Conservation (phyloP, 257 asterid genomes). For the Orobanche coerulescens region DNA sequence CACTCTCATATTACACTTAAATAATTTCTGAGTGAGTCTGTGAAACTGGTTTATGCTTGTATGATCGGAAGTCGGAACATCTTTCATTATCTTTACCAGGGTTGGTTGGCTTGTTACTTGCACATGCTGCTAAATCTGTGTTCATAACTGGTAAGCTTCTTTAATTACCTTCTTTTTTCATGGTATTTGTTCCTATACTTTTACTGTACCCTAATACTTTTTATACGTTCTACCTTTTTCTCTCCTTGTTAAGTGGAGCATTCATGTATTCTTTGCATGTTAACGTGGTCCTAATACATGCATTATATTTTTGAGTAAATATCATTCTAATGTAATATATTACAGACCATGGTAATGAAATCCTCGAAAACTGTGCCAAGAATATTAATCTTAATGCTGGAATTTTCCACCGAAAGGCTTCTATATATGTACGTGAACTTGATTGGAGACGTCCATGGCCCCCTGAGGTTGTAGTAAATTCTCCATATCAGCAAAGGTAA, state of each 20-base stretch:
- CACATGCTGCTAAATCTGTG: slow-evolving; percentile 72
- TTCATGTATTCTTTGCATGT: background rate
- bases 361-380: slow-evolving; percentile 65
- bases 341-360: slow-evolving; percentile 65
- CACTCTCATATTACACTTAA: background rate
- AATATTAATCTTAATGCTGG: slow-evolving; percentile 57
- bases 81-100: slow-evolving; percentile 43
- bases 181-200: background rate
- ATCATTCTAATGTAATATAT: background rate
- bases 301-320: slow-evolving; percentile 2
- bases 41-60: slow-evolving; percentile 10
- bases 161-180: background rate
- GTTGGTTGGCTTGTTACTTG: slow-evolving; percentile 83
- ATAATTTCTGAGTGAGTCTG: slow-evolving; percentile 10
- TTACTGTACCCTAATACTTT: background rate
- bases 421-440: slow-evolving; percentile 76
- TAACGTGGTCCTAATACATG: background rate
- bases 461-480: slow-evolving; percentile 36
- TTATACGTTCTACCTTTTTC: background rate
- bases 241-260: background rate
- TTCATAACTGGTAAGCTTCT: slow-evolving; percentile 65
- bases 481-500: slow-evolving; percentile 41
- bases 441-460: slow-evolving; percentile 78
- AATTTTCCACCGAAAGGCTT: slow-evolving; percentile 35
- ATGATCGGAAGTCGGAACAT: slow-evolving; percentile 20